These are phyloP conservation scores for Monilinia fructicola DNA, from an alignment of 2,329 filamentous ascomycete species.

Conservation along the genomic window DNA sequence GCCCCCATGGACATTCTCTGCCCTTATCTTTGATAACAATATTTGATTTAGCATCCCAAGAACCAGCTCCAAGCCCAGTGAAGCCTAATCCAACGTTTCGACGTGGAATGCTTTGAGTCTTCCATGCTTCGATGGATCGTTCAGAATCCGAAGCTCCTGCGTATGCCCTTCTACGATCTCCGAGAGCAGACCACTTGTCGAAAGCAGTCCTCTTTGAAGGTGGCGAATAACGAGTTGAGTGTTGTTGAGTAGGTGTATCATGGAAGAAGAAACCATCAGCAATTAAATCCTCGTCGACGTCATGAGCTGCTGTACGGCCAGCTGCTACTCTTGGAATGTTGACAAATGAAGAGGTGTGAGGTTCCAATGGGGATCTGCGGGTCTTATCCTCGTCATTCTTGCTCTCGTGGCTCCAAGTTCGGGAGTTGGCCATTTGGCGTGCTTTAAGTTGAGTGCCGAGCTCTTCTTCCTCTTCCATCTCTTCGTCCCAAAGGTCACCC, in stretches of 20 bases:
- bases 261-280: conserved; percentile 74
- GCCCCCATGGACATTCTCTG: conserved; percentile 51
- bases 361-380: conserved; percentile 54
- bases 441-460: conserved; percentile 61
- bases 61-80: conserved; percentile 46
- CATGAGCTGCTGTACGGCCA: conserved; percentile 44
- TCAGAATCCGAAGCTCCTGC: conserved; percentile 51
- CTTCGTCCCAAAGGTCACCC: conserved; percentile 98
- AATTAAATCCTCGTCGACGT: conserved; percentile 64
- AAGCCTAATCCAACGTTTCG: conserved; percentile 49
- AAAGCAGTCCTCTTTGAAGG: conserved; percentile 60
- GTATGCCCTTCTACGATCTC: conserved; percentile 75
- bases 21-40: conserved; percentile 42
- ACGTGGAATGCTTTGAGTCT: conserved; percentile 40
- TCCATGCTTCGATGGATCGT: conserved; percentile 50
- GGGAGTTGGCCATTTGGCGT: conserved; percentile 61
- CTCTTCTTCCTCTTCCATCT: conserved; percentile 73
- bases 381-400: conserved; percentile 48
- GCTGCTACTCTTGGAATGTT: conserved; percentile 47
- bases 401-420: conserved; percentile 70
- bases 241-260: conserved; percentile 49
- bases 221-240: conserved; percentile 57
- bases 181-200: conserved; percentile 89
- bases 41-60: conserved; percentile 40
- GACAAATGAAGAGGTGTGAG: conserved; percentile 52